These are phyloP conservation scores for Colletotrichum melonis DNA, from an alignment of 2,329 filamentous ascomycete species.

Conservation along the genomic window DNA sequence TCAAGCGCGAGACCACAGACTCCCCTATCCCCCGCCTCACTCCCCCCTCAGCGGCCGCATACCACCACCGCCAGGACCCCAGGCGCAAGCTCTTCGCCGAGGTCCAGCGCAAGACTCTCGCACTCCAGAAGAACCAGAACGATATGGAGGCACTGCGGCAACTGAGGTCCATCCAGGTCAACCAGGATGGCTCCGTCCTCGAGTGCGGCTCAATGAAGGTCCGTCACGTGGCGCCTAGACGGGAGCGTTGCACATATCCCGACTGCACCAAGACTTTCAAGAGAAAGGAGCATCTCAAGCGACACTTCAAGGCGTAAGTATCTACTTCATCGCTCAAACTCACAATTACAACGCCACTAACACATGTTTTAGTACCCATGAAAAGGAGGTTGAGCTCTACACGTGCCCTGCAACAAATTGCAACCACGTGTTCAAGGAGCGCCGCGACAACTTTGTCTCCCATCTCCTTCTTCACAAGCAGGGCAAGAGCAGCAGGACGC, in stretches of 20 bases:
- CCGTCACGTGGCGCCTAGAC: constrained; percentile 36
- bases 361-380: constrained; percentile 25
- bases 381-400: constrained; percentile 35
- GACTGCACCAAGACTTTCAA: constrained; percentile 62
- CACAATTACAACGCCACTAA: constrained; percentile 31
- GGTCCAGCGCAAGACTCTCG: constrained; percentile 56
- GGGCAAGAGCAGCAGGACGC: constrained; percentile 37
- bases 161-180: constrained; percentile 33
- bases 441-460: constrained; percentile 39
- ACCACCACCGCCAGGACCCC: constrained; percentile 37
- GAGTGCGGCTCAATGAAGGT: constrained; percentile 33
- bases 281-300: constrained; percentile 66
- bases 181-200: constrained; percentile 32
- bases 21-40: constrained; percentile 45
- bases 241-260: constrained; percentile 53
- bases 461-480: constrained; percentile 39
- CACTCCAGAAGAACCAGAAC: constrained; percentile 55
- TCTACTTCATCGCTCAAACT: constrained; percentile 23
- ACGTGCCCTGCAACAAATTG: constrained; percentile 35
- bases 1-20: constrained; percentile 49
- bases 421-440: constrained; percentile 37
- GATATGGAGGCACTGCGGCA: constrained; percentile 37
- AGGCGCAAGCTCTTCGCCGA: constrained; percentile 55
- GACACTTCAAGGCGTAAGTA: constrained; percentile 63
- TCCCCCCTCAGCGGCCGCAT: constrained; percentile 46